These are phyloP conservation scores for Gracilariopsis chorda DNA, from an alignment of 23 red algal genomes.

Conservation along the genomic window DNA sequence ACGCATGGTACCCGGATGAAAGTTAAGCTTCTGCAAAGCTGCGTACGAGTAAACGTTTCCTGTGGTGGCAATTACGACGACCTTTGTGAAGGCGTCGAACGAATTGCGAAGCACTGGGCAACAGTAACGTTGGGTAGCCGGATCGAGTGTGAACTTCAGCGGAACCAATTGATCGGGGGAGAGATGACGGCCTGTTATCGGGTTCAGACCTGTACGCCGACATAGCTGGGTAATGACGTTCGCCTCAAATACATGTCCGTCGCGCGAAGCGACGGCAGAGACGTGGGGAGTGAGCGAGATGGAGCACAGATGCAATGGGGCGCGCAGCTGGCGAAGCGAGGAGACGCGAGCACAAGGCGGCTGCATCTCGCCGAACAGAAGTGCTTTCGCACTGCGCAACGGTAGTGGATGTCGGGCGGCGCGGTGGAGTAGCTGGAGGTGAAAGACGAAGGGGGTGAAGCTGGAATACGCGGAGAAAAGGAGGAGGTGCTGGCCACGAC, in stretches of 20 bases:
- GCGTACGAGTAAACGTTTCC: constrained; percentile 37
- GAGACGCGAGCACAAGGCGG: too few relatives aligned
- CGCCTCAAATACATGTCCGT: constrained; percentile 24
- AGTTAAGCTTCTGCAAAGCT: constrained; percentile 28
- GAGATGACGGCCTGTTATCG: background rate
- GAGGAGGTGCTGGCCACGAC: too few relatives aligned
- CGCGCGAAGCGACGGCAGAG: constrained; percentile 34
- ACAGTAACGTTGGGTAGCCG: background rate
- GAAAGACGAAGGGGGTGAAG: too few relatives aligned
- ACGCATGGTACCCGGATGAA: constrained; percentile 9
- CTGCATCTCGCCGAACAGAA: too few relatives aligned
- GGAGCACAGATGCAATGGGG: constrained; percentile 36
- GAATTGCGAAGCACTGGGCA: constrained; percentile 18
- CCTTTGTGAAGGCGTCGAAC: constrained; percentile 17
- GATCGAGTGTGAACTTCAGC: constrained; percentile 29
- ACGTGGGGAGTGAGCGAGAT: constrained; percentile 24
- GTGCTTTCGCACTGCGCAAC: too few relatives aligned
- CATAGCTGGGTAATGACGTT: background rate
- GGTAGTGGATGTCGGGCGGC: too few relatives aligned
- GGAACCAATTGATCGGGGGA: constrained; percentile 16
- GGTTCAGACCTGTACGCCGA: constrained; percentile 13
- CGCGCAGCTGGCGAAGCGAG: background rate
- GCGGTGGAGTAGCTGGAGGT: too few relatives aligned
- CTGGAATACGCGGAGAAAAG: too few relatives aligned
- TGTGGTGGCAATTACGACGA: constrained; percentile 42